phyloP scores from a whole-genome alignment of 1,139 yeast genomes.

The Diutina siamensis region DNA sequence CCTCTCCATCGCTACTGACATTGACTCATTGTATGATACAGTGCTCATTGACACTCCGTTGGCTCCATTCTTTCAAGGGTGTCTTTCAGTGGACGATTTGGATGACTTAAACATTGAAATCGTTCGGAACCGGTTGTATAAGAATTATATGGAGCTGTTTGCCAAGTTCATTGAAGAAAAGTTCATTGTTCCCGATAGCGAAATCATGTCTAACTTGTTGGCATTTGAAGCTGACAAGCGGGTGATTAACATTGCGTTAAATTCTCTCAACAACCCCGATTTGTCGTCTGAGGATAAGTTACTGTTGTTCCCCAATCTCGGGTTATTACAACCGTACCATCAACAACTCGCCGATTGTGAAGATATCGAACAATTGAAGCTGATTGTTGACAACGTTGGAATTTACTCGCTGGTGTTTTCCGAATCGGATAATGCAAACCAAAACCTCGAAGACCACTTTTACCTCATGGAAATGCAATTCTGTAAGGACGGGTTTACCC shows the following conservation, averaged over 20 bases:
- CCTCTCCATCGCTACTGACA: slow-evolving; percentile 84
- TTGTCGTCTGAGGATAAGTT: slow-evolving; percentile 59
- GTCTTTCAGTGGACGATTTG: slow-evolving; percentile 85
- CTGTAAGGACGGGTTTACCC: slow-evolving; percentile 89
- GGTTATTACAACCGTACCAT: slow-evolving; percentile 73
- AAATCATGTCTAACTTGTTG: slow-evolving; percentile 66
- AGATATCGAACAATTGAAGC: slow-evolving; percentile 75
- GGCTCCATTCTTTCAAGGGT: slow-evolving; percentile 90
- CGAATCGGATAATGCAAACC: slow-evolving; percentile 28
- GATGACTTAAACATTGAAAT: slow-evolving; percentile 95
- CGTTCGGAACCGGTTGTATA: slow-evolving; percentile 81
- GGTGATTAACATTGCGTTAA: slow-evolving; percentile 80
- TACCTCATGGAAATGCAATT: slow-evolving; percentile 86
- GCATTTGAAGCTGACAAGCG: slow-evolving; percentile 94
- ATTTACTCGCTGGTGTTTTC: slow-evolving; percentile 61
- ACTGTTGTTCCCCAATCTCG: slow-evolving; percentile 67
- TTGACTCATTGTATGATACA: slow-evolving; percentile 82
- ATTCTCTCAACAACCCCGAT: slow-evolving; percentile 73
- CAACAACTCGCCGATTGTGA: slow-evolving; percentile 62
- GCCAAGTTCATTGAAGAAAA: slow-evolving; percentile 48
- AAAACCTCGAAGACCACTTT: slow-evolving; percentile 84
- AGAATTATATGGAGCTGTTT: slow-evolving; percentile 88
- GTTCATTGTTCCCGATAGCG: slow-evolving; percentile 66
- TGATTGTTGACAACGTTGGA: slow-evolving; percentile 60
- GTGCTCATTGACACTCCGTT: slow-evolving; percentile 96